Conservation (phyloP, 75 land plant genomes). For the Chamaecyparis obtusa region DNA sequence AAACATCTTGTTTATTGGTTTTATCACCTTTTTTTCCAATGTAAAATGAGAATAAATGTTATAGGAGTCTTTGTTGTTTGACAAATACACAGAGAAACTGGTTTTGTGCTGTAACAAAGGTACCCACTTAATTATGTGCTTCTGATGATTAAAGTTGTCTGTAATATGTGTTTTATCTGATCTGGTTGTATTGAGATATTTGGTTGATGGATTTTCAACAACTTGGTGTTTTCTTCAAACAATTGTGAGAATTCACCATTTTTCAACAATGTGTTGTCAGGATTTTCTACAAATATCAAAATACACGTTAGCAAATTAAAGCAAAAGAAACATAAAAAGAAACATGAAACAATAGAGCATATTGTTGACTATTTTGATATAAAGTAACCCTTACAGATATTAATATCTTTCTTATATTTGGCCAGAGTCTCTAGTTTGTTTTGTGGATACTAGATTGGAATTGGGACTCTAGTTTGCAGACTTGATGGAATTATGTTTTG, state of each 20-base stretch:
- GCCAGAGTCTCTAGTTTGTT: not conserved
- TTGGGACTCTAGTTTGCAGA: not conserved
- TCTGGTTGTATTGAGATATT: not conserved
- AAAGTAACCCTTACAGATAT: not conserved
- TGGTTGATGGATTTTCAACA: constrained; percentile 1
- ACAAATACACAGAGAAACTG: not conserved
- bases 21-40: not conserved
- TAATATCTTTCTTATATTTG: not conserved
- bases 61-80: not conserved
- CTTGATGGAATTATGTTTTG: not conserved
- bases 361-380: not conserved
- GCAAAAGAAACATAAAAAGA: not conserved
- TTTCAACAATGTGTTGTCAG: not conserved
- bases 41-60: not conserved
- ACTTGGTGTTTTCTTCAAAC: not conserved
- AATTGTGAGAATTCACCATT: not conserved
- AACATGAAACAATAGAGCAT: not conserved
- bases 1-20: not conserved
- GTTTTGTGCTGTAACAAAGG: not conserved
- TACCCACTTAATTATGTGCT: not conserved
- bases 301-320: not conserved
- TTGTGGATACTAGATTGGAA: too few species aligned
- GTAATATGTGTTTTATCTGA: not conserved
- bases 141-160: not conserved
- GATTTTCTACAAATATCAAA: not conserved